A percentile compares a stretch with the other conserved stretches of the same genome.
Evolutionary conservation across 495 filamentous ascomycete genomes (phyloP).

Genomic region (Aspergillus panamensis): DNA sequence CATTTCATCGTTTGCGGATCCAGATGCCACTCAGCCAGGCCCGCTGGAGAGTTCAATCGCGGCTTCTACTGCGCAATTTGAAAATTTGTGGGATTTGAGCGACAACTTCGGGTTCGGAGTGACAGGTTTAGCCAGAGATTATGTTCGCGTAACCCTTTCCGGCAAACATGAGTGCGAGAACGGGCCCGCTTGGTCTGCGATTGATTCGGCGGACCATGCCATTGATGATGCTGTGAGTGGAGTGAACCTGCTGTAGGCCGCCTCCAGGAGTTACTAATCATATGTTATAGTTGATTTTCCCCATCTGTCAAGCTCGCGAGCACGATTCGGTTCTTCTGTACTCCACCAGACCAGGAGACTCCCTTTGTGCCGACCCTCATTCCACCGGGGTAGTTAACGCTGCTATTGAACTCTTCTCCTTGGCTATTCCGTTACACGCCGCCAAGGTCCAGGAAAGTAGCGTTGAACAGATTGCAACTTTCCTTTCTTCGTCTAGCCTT

Average conservation of each 20-base stretch:
- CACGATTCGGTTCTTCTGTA: constrained; percentile 87
- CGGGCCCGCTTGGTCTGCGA: constrained; percentile 57
- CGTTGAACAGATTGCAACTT: constrained; percentile 86
- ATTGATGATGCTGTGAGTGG: constrained; percentile 64
- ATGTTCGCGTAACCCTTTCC: constrained; percentile 65
- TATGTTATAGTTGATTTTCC: constrained; percentile 53
- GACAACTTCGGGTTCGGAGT: constrained; percentile 95
- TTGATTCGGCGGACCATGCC: constrained; percentile 60
- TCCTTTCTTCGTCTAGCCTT: constrained; percentile 70
- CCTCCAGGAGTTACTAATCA: constrained; percentile 19
- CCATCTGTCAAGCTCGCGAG: constrained; percentile 78
- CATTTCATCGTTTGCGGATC: constrained; percentile 87
- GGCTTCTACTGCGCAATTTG: constrained; percentile 83
- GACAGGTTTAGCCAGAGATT: constrained; percentile 76
- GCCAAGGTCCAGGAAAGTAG: constrained; percentile 93
- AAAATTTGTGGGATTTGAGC: constrained; percentile 88
- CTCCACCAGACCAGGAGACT: constrained; percentile 45
- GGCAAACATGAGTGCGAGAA: constrained; percentile 61
- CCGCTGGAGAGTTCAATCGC: constrained; percentile 91
- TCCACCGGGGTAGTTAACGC: constrained; percentile 91
- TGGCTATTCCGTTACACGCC: constrained; percentile 81
- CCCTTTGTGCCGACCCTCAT: constrained; percentile 69
- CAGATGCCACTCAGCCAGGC: constrained; percentile 78
- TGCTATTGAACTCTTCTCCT: constrained; percentile 87
- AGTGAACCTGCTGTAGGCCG: neutral